Evolutionary conservation across 1,284 basidiomycete genomes (phyloP).

Genomic region (Crepidotus sp.): DNA sequence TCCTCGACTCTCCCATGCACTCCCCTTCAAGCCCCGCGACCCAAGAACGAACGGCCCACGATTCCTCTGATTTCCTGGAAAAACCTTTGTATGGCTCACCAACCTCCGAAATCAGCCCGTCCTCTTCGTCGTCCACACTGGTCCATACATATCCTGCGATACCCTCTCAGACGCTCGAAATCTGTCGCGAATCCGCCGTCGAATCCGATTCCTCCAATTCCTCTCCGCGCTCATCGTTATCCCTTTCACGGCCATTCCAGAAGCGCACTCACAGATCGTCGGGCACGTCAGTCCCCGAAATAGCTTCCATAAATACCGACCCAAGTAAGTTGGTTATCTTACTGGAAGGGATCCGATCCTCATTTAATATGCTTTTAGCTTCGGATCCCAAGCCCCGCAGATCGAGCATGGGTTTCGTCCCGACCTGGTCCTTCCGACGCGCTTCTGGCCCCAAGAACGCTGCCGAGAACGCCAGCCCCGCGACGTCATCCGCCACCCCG

Average conservation of each 20-base stretch:
- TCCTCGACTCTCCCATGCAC: conserved; percentile 10
- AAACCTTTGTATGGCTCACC: conserved; percentile 3
- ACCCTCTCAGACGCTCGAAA: conserved; percentile 14
- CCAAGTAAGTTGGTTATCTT: background rate
- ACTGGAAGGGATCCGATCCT: background rate
- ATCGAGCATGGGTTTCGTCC: conserved; percentile 12
- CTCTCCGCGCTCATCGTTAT: conserved; percentile 14
- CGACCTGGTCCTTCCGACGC: conserved; percentile 14
- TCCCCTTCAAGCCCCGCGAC: conserved; percentile 14
- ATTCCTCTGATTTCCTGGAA: conserved; percentile 9
- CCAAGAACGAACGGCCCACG: conserved; percentile 6
- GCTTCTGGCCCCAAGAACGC: conserved; percentile 9
- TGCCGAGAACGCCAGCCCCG: background rate
- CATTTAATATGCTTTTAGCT: background rate
- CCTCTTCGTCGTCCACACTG: conserved; percentile 17
- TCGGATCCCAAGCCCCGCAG: conserved; percentile 12
- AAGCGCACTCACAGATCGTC: conserved; percentile 8
- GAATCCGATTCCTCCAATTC: conserved; percentile 17
- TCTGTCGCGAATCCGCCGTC: conserved; percentile 16
- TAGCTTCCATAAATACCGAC: background rate
- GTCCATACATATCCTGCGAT: conserved; percentile 14
- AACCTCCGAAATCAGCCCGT: conserved; percentile 12
- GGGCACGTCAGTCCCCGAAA: conserved; percentile 3
- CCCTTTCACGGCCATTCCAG: conserved; percentile 7
- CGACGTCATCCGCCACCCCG: background rate